A percentile compares a stretch with the other conserved stretches of the same genome.
Conservation (phyloP, 495 filamentous ascomycete species). For the Tuber aestivum region DNA sequence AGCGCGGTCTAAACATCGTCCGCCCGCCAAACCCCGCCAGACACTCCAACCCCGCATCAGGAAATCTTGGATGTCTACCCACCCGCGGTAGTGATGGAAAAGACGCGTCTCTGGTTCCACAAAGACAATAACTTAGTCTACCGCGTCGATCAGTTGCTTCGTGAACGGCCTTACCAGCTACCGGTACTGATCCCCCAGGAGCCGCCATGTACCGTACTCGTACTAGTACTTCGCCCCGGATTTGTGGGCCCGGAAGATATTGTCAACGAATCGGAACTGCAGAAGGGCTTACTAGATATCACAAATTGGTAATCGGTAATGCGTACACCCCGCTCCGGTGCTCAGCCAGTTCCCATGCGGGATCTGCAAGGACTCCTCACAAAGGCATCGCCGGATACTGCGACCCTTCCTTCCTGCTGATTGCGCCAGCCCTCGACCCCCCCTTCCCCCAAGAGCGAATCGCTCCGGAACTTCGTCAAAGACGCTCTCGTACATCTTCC, state of each 20-base stretch:
- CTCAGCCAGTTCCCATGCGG: slow-evolving; percentile 10
- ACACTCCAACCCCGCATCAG: not conserved
- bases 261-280: slow-evolving; percentile 96
- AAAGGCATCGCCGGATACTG: slow-evolving; percentile 87
- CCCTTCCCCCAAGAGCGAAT: slow-evolving; percentile 79
- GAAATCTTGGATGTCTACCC: not conserved
- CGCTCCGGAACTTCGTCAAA: slow-evolving; percentile 84
- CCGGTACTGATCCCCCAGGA: slow-evolving; percentile 86
- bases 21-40: not conserved
- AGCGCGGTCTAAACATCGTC: not conserved
- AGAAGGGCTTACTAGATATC: not conserved
- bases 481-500: slow-evolving; percentile 73
- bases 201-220: slow-evolving; percentile 61
- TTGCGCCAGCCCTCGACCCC: slow-evolving; percentile 77
- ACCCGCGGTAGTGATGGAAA: slow-evolving; percentile 63
- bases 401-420: slow-evolving; percentile 74
- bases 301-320: not conserved
- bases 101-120: slow-evolving; percentile 80
- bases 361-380: slow-evolving; percentile 51
- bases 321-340: not conserved
- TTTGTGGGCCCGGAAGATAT: slow-evolving; percentile 79
- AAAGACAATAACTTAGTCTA: slow-evolving; percentile 73
- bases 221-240: slow-evolving; percentile 88
- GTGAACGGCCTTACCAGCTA: slow-evolving; percentile 82
- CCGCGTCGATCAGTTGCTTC: slow-evolving; percentile 84